Base-by-base conservation (phyloP, 129 eudicot genomes). In the Flaveria brownii region DNA sequence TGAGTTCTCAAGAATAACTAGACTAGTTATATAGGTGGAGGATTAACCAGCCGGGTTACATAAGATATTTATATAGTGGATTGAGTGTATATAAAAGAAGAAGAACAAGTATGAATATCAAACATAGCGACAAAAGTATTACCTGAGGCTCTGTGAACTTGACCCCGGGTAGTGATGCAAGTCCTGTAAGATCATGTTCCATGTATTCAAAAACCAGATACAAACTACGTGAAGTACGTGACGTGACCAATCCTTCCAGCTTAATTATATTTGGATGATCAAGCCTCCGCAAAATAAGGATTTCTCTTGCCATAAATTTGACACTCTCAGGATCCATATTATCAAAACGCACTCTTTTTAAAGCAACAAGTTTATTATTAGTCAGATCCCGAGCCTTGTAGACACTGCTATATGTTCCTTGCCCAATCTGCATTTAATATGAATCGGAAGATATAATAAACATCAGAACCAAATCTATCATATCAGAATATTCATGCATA, bases 341-440 rank as follows among this genome's bases (percentile, higher is more conserved):
- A 81, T 91, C 95, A 60, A 87, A 88, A 20, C 90, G 84, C 16
- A 91, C 96, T 73, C 85, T 87, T 75, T 91, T 91, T 68, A 91
- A 28, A 16, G 96, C 95, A 46, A 91, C 97, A 30, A 82, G 47
- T 20, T 82, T 85, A 30, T 80, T 78, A 23, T 73, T 85, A n/a
- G 43, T 55, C 4, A 79, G 52, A 64, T 85, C 81, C 5, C 82
- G 86, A 33, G 80, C 88, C 23, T 77, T 83, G 72, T 78, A 81
- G 16, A 85, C 88, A 33, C 56, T 67, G 70, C 88, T 85, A 52
- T 78, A 81, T 22, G 83, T 81, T 3, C 88, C 88, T 78, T 81
- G 81, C n/a, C 88, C 88, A 70, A 85, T 85, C 88, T 76, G 72
- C 33, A 64, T 33, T 85, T 42, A 77, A 45, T 20, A 52, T 52